Conservation (phyloP, 2,329 filamentous ascomycete genomes). For the Colletotrichum horii region DNA sequence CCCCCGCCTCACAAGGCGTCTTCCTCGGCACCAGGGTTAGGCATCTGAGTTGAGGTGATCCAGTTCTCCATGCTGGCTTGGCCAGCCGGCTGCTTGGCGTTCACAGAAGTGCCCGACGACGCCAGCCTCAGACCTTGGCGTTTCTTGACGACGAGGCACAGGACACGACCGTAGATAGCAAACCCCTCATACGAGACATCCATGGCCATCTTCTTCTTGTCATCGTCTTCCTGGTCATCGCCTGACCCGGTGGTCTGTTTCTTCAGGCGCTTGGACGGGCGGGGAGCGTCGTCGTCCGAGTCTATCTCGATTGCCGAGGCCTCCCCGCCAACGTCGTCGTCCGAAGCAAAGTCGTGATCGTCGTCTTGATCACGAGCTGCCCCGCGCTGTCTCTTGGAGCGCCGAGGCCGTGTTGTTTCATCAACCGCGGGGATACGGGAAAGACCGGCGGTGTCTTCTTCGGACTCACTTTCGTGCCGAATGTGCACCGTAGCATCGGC, state of each 20-base stretch:
- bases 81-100: conserved; percentile 55
- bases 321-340: conserved; percentile 34
- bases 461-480: conserved; percentile 63
- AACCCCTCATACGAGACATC: conserved; percentile 94
- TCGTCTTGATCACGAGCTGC: conserved; percentile 34
- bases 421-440: conserved; percentile 57
- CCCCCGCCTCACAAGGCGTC: conserved; percentile 20
- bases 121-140: conserved; percentile 59
- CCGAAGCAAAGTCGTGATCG: conserved; percentile 30
- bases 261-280: conserved; percentile 50
- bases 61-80: conserved; percentile 84
- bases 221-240: conserved; percentile 52
- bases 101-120: conserved; percentile 12
- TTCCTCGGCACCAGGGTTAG: conserved; percentile 39
- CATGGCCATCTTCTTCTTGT: conserved; percentile 91
- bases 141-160: conserved; percentile 88
- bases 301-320: conserved; percentile 41
- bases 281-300: conserved; percentile 41
- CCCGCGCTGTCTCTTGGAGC: conserved; percentile 28
- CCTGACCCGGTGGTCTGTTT: conserved; percentile 36
- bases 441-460: conserved; percentile 61
- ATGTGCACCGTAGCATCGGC: conserved; percentile 40
- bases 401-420: conserved; percentile 25
- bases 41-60: conserved; percentile 80
- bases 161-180: conserved; percentile 89